Base-by-base conservation (phyloP, 805 yeast genomes). In the Metschnikowia chrysomelidarum region DNA sequence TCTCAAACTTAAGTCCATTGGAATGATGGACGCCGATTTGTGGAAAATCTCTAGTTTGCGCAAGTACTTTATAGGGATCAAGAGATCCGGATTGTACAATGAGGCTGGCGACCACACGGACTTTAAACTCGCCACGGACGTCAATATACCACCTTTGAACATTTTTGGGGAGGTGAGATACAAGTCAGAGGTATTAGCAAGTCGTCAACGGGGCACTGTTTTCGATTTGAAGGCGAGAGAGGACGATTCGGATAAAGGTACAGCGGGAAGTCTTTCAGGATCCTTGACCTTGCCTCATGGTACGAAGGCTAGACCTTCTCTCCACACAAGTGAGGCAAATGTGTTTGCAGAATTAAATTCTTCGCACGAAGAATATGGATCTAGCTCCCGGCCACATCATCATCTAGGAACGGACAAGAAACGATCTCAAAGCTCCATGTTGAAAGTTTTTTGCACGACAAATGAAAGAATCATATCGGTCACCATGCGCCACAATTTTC, bases 31-130 rank as follows among this genome's bases (percentile, higher is more conserved):
- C 7, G 68, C 66, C 6, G 94, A 87, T 28, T 49, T 86, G 17
- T 91, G 97, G 97, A 91, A 89, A 56, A 60, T 91, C 9, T 80
- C 80, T 11, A 76, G 76, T 3, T 57, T 87, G 37, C 69, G 89
- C 37, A 80, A 80, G 19, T 84, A 87, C 47, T 72, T 89, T 7
- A 69, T 62, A 40, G 75, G 79, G 31, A 34, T 30, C 11, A 44
- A 29, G 12, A 29, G 46, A 21, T 39, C 46, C 6, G 41, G 31
- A 6, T 21, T 38, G 5, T 32, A 30, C 16, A 29, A 36, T 7
- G 32, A 40, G 11, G 20, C 40, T 1, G 40, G 46, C 6, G 40
- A 44, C 26, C 41, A 38, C 16, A 33, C 41, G 10, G 42, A 50
- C 25, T 46, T 50, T 16, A 46, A 45, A 25, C 44, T 41, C 19